phyloP scores from a whole-genome alignment of 306 rosid genomes.

The Dalbergia cochinchinensis region DNA sequence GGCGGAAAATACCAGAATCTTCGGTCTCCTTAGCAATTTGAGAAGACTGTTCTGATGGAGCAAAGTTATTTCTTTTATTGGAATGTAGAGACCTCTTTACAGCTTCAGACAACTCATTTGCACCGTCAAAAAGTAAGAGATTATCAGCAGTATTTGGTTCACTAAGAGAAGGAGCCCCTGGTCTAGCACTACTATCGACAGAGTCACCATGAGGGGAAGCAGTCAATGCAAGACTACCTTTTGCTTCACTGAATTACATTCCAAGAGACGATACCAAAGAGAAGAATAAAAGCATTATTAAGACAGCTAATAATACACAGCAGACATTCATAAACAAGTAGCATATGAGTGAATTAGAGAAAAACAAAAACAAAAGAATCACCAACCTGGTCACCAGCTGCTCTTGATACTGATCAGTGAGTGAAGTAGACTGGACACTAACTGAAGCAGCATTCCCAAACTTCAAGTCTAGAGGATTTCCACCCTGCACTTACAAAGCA shows the following conservation, averaged over 20 bases:
- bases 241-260: conserved; percentile 80
- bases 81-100: conserved; percentile 70
- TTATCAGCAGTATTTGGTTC: conserved; percentile 98
- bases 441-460: conserved; percentile 85
- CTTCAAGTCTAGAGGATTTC: conserved; percentile 96
- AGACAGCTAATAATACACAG: conserved; percentile 21
- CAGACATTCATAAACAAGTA: conserved; percentile 38
- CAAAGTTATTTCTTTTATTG: conserved; percentile 63
- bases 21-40: conserved; percentile 90
- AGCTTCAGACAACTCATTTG: conserved; percentile 71
- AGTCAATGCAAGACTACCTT: conserved; percentile 96
- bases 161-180: conserved; percentile 76
- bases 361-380: background rate
- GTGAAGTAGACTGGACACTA: conserved; percentile 98
- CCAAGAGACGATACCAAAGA: conserved; percentile 34
- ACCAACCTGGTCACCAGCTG: conserved; percentile 88
- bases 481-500: conserved; percentile 75
- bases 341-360: background rate
- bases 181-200: conserved; percentile 97
- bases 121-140: conserved; percentile 86
- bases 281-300: conserved; percentile 12
- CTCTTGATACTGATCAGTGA: conserved; percentile 91
- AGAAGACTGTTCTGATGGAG: conserved; percentile 91
- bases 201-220: conserved; percentile 99
- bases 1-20: conserved; percentile 92